These are phyloP conservation scores for Boletus sensibilis DNA, from an alignment of 768 basidiomycete genomes.

Conservation along the genomic window DNA sequence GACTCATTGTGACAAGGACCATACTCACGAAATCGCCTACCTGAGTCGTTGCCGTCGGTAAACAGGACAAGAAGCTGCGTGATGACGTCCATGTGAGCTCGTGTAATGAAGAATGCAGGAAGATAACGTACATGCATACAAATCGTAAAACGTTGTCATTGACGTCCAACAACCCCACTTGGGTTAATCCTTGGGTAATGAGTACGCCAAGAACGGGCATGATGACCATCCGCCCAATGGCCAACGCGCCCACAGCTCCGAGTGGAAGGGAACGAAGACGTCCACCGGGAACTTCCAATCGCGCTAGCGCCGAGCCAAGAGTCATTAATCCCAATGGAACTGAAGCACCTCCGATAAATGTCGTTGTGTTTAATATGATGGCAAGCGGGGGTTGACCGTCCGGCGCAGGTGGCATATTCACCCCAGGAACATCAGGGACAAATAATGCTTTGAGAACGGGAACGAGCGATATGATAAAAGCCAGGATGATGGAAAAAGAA, in stretches of 20 bases:
- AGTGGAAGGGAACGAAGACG: conserved; percentile 47
- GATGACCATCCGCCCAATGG: conserved; percentile 53
- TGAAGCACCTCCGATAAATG: conserved; percentile 61
- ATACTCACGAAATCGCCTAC: conserved; percentile 26
- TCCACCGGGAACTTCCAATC: conserved; percentile 49
- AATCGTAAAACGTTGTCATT: conserved; percentile 62
- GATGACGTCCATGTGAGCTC: neutral
- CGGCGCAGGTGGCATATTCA: conserved; percentile 50
- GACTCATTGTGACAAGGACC: neutral
- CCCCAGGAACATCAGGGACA: conserved; percentile 41
- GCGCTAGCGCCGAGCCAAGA: conserved; percentile 62
- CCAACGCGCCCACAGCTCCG: conserved; percentile 53
- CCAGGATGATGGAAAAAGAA: conserved; percentile 51
- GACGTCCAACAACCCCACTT: conserved; percentile 44
- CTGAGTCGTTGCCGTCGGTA: conserved; percentile 62
- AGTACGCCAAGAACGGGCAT: conserved; percentile 62
- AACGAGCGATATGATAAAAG: conserved; percentile 57
- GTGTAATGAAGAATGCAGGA: neutral
- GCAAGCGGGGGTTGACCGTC: conserved; percentile 69
- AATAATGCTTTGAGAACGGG: conserved; percentile 62
- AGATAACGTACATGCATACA: conserved; percentile 59
- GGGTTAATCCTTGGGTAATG: conserved; percentile 52
- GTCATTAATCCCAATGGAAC: conserved; percentile 64
- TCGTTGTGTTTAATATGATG: conserved; percentile 53
- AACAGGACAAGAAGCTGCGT: conserved; percentile 54